phyloP scores from a whole-genome alignment of 371 early-diverging fungal genomes.

The Mucor lusitanicus region DNA sequence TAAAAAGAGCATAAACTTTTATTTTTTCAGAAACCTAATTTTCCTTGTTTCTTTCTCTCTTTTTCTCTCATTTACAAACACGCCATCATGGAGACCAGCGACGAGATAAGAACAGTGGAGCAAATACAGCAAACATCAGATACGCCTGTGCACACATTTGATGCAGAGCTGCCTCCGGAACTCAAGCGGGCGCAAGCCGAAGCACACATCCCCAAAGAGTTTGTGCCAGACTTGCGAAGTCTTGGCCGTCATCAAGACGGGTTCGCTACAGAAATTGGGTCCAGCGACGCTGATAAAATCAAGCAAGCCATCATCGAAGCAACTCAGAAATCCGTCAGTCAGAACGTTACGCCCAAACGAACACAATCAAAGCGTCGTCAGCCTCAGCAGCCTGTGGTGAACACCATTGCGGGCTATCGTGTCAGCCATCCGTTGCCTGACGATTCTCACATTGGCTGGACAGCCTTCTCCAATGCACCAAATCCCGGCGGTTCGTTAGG shows the following conservation, averaged over 20 bases:
- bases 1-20: background rate
- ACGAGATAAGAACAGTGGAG: background rate
- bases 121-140: background rate
- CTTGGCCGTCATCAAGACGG: conserved; percentile 25
- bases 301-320: conserved; percentile 21
- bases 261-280: conserved; percentile 30
- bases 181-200: conserved; percentile 14
- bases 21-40: background rate
- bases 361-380: conserved; percentile 5
- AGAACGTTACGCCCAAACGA: background rate
- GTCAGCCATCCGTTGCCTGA: conserved; percentile 26
- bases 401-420: conserved; percentile 28
- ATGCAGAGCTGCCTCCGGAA: conserved; percentile 15
- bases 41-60: background rate
- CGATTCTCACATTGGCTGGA: conserved; percentile 39
- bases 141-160: conserved; percentile 21
- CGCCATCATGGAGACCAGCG: background rate
- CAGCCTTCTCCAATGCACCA: conserved; percentile 25
- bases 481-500: conserved; percentile 28
- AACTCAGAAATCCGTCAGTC: conserved; percentile 18
- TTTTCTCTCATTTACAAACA: background rate
- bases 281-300: conserved; percentile 30
- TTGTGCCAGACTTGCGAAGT: conserved; percentile 22
- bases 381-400: conserved; percentile 8
- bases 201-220: conserved; percentile 12